These are phyloP conservation scores for Kazachstania taianensis DNA, from an alignment of 805 yeast species.

Conservation along the genomic window DNA sequence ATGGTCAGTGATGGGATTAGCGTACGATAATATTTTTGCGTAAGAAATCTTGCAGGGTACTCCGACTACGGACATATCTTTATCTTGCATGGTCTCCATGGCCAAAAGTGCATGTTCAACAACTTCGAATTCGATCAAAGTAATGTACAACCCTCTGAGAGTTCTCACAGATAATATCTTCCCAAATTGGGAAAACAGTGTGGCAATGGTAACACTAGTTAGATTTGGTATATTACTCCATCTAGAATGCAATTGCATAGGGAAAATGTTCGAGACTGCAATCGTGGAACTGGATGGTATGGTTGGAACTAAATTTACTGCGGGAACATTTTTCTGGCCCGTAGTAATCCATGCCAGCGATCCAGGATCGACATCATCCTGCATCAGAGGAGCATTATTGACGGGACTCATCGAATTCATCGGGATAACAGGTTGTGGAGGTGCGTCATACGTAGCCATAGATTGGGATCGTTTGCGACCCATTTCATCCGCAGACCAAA, in stretches of 20 bases:
- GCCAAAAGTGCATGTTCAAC: conserved; percentile 73
- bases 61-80: conserved; percentile 67
- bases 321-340: conserved; percentile 51
- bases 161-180: conserved; percentile 49
- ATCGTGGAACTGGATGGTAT: conserved; percentile 72
- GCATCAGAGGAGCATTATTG: conserved; percentile 24
- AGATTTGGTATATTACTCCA: conserved; percentile 36
- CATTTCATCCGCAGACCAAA: conserved; percentile 2
- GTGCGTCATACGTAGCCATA: conserved; percentile 6
- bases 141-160: conserved; percentile 39
- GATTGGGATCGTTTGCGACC: conserved; percentile 10
- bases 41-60: conserved; percentile 66
- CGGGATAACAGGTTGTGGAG: conserved; percentile 1
- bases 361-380: conserved; percentile 52
- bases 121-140: conserved; percentile 61
- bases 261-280: conserved; percentile 58
- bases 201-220: conserved; percentile 39
- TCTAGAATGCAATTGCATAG: conserved; percentile 40
- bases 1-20: conserved; percentile 1
- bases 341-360: conserved; percentile 54
- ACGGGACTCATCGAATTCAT: neutral
- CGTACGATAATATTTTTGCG: conserved; percentile 48
- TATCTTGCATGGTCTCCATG: conserved; percentile 69
- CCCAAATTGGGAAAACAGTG: conserved; percentile 55
- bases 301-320: conserved; percentile 57